Conservation (phyloP, 495 filamentous ascomycete species). For the Xylaria castorea region DNA sequence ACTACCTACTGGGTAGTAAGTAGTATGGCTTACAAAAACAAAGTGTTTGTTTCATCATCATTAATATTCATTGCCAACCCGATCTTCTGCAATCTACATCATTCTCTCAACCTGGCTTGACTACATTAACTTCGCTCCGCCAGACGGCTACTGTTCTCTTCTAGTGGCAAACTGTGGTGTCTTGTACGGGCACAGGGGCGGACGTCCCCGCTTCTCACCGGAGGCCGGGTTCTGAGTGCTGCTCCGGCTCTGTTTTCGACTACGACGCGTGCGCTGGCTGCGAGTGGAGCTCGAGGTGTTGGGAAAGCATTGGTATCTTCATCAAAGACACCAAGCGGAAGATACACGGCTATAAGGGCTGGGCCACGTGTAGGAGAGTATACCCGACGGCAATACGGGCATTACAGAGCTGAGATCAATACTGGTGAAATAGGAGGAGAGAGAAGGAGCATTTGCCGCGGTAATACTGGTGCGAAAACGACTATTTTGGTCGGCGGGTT, state of each 20-base stretch:
- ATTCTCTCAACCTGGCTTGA: neutral
- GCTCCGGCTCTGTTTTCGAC: neutral
- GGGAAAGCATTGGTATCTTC: neutral
- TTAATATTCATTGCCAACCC: neutral
- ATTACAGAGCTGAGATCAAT: neutral
- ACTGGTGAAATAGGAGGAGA: neutral
- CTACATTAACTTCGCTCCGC: neutral
- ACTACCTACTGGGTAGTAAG: neutral
- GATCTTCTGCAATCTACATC: neutral
- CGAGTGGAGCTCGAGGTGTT: neutral
- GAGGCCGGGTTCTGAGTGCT: neutral
- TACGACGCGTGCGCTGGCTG: neutral
- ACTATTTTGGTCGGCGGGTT: no score
- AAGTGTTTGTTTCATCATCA: neutral
- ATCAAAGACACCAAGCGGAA: neutral
- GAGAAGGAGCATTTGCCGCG: neutral
- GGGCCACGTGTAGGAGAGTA: neutral
- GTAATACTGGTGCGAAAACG: neutral
- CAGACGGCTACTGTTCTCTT: neutral
- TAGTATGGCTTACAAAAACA: neutral
- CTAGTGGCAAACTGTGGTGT: neutral
- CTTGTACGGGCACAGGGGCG: neutral
- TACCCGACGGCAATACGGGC: neutral
- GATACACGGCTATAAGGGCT: neutral
- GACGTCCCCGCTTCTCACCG: conserved; percentile 2